Conservation (phyloP, 345 rosid species). For the Euclidium syriacum region DNA sequence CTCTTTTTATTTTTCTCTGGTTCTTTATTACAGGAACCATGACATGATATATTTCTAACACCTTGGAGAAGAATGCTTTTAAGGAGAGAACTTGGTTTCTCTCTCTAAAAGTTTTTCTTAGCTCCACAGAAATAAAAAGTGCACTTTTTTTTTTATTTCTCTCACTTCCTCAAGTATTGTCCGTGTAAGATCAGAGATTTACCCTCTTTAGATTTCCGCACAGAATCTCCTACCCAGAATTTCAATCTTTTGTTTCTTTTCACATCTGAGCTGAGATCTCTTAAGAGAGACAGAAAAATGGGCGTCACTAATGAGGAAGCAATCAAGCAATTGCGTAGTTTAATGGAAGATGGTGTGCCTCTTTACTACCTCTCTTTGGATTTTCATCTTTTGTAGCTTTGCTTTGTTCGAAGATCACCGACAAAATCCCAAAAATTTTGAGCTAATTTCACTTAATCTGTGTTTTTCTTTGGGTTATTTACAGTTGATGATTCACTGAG, state of each 20-base stretch:
- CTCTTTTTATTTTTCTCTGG: background rate
- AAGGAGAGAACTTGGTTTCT: background rate
- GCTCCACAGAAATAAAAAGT: background rate
- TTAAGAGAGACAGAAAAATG: conserved; percentile 32
- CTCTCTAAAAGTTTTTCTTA: conserved; percentile 6
- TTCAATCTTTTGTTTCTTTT: background rate
- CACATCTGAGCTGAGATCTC: conserved; percentile 26
- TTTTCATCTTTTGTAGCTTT: background rate
- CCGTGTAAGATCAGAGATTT: conserved; percentile 26
- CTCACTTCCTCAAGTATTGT: conserved; percentile 19
- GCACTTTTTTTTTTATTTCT: background rate
- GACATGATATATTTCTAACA: background rate
- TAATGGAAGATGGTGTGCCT: conserved; percentile 68
- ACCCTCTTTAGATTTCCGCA: conserved; percentile 9
- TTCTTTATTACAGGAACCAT: background rate
- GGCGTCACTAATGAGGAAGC: conserved; percentile 58
- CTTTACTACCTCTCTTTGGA: background rate
- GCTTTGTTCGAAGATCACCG: conserved; percentile 24
- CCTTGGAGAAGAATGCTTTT: background rate
- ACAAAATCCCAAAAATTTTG: background rate
- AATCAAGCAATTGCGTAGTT: conserved; percentile 59
- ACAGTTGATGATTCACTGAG: conserved; percentile 68
- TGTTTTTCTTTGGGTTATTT: background rate
- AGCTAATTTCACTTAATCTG: background rate
- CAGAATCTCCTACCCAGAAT: conserved; percentile 11